Evolutionary conservation across 495 filamentous ascomycete species (phyloP).

Genomic region (Talaromyces wortmannii): DNA sequence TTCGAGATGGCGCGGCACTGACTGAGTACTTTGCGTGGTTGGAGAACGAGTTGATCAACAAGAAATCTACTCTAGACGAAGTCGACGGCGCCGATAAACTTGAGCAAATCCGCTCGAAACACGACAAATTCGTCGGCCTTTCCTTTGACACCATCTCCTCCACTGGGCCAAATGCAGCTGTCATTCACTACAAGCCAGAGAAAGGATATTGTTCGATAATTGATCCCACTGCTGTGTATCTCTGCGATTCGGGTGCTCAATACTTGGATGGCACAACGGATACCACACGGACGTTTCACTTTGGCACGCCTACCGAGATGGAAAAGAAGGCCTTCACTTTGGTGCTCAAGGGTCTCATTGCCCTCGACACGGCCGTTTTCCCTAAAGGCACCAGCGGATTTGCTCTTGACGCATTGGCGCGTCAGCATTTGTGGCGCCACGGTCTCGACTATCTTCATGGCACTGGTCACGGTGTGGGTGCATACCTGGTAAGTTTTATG

Average conservation of each 20-base stretch:
- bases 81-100: slow-evolving; percentile 87
- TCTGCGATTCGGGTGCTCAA: slow-evolving; percentile 96
- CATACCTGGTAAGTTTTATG: slow-evolving; percentile 52
- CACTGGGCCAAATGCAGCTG: slow-evolving; percentile 87
- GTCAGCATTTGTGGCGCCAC: slow-evolving; percentile 87
- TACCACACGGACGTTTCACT: slow-evolving; percentile 90
- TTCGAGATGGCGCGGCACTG: slow-evolving; percentile 88
- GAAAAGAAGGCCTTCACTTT: slow-evolving; percentile 92
- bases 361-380: slow-evolving; percentile 79
- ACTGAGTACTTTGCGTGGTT: slow-evolving; percentile 96
- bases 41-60: slow-evolving; percentile 73
- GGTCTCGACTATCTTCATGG: slow-evolving; percentile 95
- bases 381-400: slow-evolving; percentile 94
- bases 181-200: slow-evolving; percentile 97
- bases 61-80: slow-evolving; percentile 74
- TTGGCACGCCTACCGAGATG: slow-evolving; percentile 75
- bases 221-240: slow-evolving; percentile 82
- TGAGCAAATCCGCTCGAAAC: slow-evolving; percentile 71
- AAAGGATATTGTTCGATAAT: slow-evolving; percentile 74
- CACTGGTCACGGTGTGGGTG: slow-evolving; percentile 94
- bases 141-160: slow-evolving; percentile 97
- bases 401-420: slow-evolving; percentile 80
- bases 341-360: slow-evolving; percentile 94
- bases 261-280: slow-evolving; percentile 96
- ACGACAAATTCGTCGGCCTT: slow-evolving; percentile 79